These are phyloP conservation scores for Candida awuae DNA, from an alignment of 805 yeast species.

Conservation along the genomic window DNA sequence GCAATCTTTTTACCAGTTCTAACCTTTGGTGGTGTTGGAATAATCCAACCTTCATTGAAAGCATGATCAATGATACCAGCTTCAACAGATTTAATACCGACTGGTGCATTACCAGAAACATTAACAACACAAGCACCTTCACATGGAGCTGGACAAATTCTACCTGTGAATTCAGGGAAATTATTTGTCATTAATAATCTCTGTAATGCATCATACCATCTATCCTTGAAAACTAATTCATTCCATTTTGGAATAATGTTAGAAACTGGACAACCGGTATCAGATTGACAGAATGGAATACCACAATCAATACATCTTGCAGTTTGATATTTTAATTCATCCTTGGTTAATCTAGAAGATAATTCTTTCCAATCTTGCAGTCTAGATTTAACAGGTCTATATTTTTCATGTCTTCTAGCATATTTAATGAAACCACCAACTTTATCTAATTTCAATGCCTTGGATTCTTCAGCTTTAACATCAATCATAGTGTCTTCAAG, in stretches of 20 bases:
- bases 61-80: slow-evolving; percentile 95
- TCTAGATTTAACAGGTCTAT: slow-evolving; percentile 70
- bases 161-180: slow-evolving; percentile 97
- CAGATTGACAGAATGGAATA: slow-evolving; percentile 97
- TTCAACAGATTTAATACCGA: slow-evolving; percentile 93
- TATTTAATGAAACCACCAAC: slow-evolving; percentile 90
- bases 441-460: slow-evolving; percentile 63
- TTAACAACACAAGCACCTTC: slow-evolving; percentile 87
- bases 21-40: slow-evolving; percentile 65
- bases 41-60: slow-evolving; percentile 94
- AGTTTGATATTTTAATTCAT: slow-evolving; percentile 83
- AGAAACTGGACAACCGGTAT: slow-evolving; percentile 96
- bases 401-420: slow-evolving; percentile 78
- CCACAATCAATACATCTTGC: slow-evolving; percentile 99
- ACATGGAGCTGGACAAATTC: slow-evolving; percentile 99
- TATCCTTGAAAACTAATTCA: slow-evolving; percentile 87
- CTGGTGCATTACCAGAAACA: slow-evolving; percentile 89
- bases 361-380: slow-evolving; percentile 90
- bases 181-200: slow-evolving; percentile 92
- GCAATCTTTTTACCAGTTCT: slow-evolving; percentile 87
- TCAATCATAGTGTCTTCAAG: slow-evolving; percentile 83
- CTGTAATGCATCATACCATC: slow-evolving; percentile 91
- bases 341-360: slow-evolving; percentile 70
- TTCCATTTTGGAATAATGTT: slow-evolving; percentile 98
- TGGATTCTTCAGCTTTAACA: slow-evolving; percentile 53